phyloP scores from a whole-genome alignment of 177 flowering plant genomes.

The Vitis hybrid region DNA sequence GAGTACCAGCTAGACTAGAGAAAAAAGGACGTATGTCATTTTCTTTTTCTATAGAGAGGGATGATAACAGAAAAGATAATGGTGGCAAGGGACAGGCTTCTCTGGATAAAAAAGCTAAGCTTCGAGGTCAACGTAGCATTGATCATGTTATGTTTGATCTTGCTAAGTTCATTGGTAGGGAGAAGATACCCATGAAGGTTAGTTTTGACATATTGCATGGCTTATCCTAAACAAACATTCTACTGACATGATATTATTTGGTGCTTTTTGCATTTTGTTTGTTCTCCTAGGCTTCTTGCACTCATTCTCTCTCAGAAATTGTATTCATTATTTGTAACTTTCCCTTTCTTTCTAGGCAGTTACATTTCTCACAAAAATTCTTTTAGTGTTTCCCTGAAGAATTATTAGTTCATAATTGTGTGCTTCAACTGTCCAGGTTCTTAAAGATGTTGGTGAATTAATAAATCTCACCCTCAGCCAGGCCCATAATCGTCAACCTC shows the following conservation, averaged over 20 bases:
- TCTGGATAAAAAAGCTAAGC: slow-evolving; percentile 37
- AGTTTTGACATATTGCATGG: slow-evolving; percentile 8
- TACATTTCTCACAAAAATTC: no score
- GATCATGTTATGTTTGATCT: slow-evolving; percentile 72
- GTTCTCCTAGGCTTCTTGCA: no score
- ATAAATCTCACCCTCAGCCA: slow-evolving; percentile 66
- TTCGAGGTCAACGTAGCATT: slow-evolving; percentile 44
- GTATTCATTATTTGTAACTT: no score
- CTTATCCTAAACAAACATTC: neutral
- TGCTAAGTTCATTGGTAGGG: slow-evolving; percentile 54
- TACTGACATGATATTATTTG: no score
- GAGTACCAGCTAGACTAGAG: slow-evolving; percentile 79
- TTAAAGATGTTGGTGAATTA: slow-evolving; percentile 75
- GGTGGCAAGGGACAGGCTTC: slow-evolving; percentile 33
- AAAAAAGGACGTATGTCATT: slow-evolving; percentile 61
- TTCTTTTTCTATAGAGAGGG: slow-evolving; percentile 64
- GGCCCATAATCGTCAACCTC: slow-evolving; percentile 66
- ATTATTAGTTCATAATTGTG: slow-evolving; percentile 2
- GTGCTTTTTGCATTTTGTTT: neutral
- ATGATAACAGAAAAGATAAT: slow-evolving; percentile 33
- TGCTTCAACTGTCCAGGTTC: slow-evolving; percentile 54
- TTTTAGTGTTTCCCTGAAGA: neutral
- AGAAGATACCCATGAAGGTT: slow-evolving; percentile 85
- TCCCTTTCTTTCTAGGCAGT: no score
- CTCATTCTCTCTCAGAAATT: no score